Evolutionary conservation across 768 basidiomycete species (phyloP).

Genomic region (Amanita exitialis): DNA sequence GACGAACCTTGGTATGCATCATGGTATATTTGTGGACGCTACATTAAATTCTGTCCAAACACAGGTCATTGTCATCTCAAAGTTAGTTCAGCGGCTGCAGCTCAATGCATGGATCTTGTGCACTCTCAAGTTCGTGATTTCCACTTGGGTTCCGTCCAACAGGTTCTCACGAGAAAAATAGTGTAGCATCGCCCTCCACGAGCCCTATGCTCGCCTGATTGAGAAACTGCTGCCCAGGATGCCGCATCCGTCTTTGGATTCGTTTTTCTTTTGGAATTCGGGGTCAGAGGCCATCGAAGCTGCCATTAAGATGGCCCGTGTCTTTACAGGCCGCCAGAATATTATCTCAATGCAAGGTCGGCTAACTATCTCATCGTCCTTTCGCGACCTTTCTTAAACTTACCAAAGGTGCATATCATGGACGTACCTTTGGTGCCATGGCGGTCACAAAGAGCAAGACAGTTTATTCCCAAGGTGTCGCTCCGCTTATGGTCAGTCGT

Average conservation of each 20-base stretch:
- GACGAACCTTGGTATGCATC: slow-evolving; percentile 58
- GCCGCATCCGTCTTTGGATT: slow-evolving; percentile 85
- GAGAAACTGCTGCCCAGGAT: slow-evolving; percentile 78
- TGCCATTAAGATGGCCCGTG: slow-evolving; percentile 78
- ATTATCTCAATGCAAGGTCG: slow-evolving; percentile 84
- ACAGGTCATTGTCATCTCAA: slow-evolving; percentile 82
- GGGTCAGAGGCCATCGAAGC: slow-evolving; percentile 92
- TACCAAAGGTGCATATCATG: slow-evolving; percentile 70
- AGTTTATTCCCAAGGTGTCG: slow-evolving; percentile 69
- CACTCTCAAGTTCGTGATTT: slow-evolving; percentile 56
- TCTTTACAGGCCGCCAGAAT: slow-evolving; percentile 72
- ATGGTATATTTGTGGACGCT: neutral
- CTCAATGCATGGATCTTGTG: slow-evolving; percentile 74
- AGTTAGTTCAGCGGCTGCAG: slow-evolving; percentile 81
- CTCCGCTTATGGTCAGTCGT: slow-evolving; percentile 69
- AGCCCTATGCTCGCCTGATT: slow-evolving; percentile 81
- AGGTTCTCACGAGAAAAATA: slow-evolving; percentile 18
- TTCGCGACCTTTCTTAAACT: neutral
- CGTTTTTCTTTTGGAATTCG: slow-evolving; percentile 97
- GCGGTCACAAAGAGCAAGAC: slow-evolving; percentile 93
- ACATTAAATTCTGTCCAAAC: neutral
- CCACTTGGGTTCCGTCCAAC: neutral
- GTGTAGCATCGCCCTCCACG: slow-evolving; percentile 86
- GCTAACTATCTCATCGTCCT: neutral
- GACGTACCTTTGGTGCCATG: slow-evolving; percentile 90